phyloP scores from a whole-genome alignment of 2,329 filamentous ascomycete species.

The Decorospora gaudefroyi region DNA sequence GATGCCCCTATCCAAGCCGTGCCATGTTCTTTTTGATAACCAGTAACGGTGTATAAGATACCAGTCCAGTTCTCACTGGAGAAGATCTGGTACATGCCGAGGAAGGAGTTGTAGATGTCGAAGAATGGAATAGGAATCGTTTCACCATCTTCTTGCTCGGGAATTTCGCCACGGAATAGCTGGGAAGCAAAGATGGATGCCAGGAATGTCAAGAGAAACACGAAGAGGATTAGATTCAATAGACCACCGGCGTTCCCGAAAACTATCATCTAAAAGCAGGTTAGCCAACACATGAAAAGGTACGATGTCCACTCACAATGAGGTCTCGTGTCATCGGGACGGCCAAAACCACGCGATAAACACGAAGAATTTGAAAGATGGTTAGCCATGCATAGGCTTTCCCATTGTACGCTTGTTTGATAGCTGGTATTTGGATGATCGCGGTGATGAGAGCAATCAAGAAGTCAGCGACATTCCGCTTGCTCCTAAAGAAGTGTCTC shows the following conservation, averaged over 20 bases:
- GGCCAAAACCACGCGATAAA: slow-evolving; percentile 88
- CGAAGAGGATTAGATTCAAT: slow-evolving; percentile 90
- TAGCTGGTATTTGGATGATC: slow-evolving; percentile 81
- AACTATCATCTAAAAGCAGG: slow-evolving; percentile 63
- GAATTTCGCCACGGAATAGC: slow-evolving; percentile 86
- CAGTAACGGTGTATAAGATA: slow-evolving; percentile 81
- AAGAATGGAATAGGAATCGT: slow-evolving; percentile 75
- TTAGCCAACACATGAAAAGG: slow-evolving; percentile 22
- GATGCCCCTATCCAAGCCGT: slow-evolving; percentile 92
- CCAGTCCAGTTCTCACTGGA: slow-evolving; percentile 96
- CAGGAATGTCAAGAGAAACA: slow-evolving; percentile 93
- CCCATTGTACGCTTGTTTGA: slow-evolving; percentile 65
- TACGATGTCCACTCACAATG: slow-evolving; percentile 58
- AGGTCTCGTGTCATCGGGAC: slow-evolving; percentile 85
- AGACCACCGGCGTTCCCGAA: slow-evolving; percentile 91
- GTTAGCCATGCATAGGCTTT: slow-evolving; percentile 84
- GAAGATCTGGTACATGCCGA: slow-evolving; percentile 96
- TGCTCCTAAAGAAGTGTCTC: slow-evolving; percentile 74
- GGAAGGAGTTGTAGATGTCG: slow-evolving; percentile 91
- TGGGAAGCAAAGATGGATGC: slow-evolving; percentile 92
- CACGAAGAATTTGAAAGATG: slow-evolving; percentile 88
- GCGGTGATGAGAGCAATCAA: slow-evolving; percentile 78
- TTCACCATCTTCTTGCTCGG: slow-evolving; percentile 64
- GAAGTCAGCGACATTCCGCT: slow-evolving; percentile 79
- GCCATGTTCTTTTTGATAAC: slow-evolving; percentile 64